Conservation (phyloP, 805 yeast genomes). For the Candida golubevii region DNA sequence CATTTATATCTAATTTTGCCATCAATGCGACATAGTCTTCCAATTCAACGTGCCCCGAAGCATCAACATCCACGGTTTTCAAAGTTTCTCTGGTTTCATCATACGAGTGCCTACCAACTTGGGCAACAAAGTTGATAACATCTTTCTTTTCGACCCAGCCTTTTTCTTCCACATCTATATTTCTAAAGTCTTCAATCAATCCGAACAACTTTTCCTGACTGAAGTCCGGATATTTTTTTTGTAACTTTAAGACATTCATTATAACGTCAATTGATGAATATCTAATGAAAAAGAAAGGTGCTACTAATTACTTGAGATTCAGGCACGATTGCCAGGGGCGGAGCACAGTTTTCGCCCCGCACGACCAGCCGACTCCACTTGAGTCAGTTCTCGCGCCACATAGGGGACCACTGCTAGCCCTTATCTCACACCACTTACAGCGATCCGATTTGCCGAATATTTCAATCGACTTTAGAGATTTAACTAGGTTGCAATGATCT, state of each 20-base stretch:
- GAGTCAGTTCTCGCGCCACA: too few species aligned
- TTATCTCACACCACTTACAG: too few species aligned
- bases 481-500: too few species aligned
- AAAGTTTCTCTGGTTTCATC: constrained; percentile 93
- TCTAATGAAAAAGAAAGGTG: too few species aligned
- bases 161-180: constrained; percentile 82
- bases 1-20: constrained; percentile 65
- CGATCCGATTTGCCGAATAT: too few species aligned
- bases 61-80: constrained; percentile 88
- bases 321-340: constrained; percentile 9
- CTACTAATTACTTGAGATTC: too few species aligned
- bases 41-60: constrained; percentile 93
- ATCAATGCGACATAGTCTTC: constrained; percentile 88
- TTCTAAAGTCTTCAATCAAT: constrained; percentile 80
- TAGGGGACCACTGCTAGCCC: too few species aligned
- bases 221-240: constrained; percentile 80
- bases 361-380: constrained; percentile 5
- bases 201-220: constrained; percentile 82
- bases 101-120: constrained; percentile 74
- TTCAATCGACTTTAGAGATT: too few species aligned
- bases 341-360: constrained; percentile 6
- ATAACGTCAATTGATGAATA: too few species aligned
- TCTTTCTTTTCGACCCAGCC: constrained; percentile 94
- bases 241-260: constrained; percentile 43
- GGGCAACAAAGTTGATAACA: constrained; percentile 78